A percentile compares a stretch with the other conserved stretches of the same genome.
Conservation (phyloP, 495 filamentous ascomycete species). For the Aspergillus mulundensis region DNA sequence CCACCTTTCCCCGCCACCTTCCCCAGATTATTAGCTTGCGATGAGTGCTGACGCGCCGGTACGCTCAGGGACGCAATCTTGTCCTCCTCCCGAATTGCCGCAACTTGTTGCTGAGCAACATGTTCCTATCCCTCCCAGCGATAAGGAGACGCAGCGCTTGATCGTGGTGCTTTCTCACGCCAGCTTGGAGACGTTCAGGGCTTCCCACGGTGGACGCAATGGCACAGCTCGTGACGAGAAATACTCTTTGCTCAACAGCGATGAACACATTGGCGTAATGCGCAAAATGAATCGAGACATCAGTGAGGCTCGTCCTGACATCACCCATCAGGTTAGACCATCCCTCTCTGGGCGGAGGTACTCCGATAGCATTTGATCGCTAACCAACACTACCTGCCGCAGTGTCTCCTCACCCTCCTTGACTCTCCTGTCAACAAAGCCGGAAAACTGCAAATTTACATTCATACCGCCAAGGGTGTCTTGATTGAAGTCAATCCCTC, state of each 20-base stretch:
- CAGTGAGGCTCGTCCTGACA: constrained; percentile 94
- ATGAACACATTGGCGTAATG: constrained; percentile 98
- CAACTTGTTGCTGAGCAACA: constrained; percentile 92
- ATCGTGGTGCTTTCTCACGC: constrained; percentile 97
- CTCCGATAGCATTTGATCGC: not conserved
- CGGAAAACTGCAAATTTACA: constrained; percentile 95
- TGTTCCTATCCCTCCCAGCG: constrained; percentile 71
- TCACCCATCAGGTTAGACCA: constrained; percentile 85
- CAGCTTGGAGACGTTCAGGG: constrained; percentile 94
- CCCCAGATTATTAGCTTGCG: not conserved
- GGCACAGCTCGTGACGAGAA: constrained; percentile 79
- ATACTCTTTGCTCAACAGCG: constrained; percentile 93
- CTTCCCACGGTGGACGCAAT: constrained; percentile 65
- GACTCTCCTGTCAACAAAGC: constrained; percentile 99
- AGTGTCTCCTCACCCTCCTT: constrained; percentile 96
- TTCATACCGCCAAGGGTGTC: constrained; percentile 93
- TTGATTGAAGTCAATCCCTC: constrained; percentile 96
- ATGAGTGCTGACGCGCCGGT: constrained; percentile 24
- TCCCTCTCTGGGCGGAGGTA: not conserved
- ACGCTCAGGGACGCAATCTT: constrained; percentile 75
- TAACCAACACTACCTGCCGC: constrained; percentile 11
- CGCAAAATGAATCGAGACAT: constrained; percentile 99
- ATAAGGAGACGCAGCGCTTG: constrained; percentile 84
- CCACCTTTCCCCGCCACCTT: not conserved
- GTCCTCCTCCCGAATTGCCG: constrained; percentile 85